Conservation (phyloP, 139 green algal species). For the Micromonas commoda region DNA sequence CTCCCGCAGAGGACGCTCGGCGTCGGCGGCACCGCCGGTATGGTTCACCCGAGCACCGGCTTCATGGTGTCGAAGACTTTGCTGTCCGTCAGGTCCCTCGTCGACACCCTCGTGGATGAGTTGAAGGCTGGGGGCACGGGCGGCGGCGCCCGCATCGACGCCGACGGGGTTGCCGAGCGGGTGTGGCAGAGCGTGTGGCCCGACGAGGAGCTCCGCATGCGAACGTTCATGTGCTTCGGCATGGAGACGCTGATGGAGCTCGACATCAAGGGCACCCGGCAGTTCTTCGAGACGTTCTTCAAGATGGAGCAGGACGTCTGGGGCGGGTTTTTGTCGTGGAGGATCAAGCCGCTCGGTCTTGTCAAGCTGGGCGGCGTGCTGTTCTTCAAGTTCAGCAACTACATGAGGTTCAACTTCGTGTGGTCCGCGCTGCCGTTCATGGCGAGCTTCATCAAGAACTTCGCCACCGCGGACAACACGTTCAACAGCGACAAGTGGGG, state of each 20-base stretch:
- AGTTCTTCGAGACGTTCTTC: conserved; percentile 97
- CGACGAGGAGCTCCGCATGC: conserved; percentile 31
- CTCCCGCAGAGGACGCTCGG: conserved; percentile 90
- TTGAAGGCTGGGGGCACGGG: conserved; percentile 5
- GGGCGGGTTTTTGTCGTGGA: conserved; percentile 91
- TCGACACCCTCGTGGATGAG: conserved; percentile 41
- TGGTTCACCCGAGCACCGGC: conserved; percentile 85
- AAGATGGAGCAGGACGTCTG: conserved; percentile 78
- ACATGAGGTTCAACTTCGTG: conserved; percentile 26
- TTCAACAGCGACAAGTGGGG: conserved; percentile 26
- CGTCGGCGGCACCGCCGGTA: conserved; percentile 89
- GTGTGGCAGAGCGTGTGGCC: conserved; percentile 43
- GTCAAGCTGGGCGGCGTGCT: conserved; percentile 78
- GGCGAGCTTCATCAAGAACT: conserved; percentile 27
- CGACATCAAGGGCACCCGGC: conserved; percentile 59
- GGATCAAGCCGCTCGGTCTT: conserved; percentile 36
- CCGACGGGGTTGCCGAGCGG: conserved; percentile 4
- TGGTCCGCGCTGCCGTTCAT: conserved; percentile 33
- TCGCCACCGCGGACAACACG: conserved; percentile 23
- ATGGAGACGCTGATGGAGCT: conserved; percentile 46
- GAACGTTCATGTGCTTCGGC: conserved; percentile 44
- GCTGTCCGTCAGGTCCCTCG: conserved; percentile 69
- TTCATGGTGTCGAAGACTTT: conserved; percentile 93
- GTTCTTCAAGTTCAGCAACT: conserved; percentile 48
- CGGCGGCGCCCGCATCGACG: not conserved